These are phyloP conservation scores for Magnolia kwangsiensis DNA, from an alignment of 164 flowering plant species.

Conservation along the genomic window DNA sequence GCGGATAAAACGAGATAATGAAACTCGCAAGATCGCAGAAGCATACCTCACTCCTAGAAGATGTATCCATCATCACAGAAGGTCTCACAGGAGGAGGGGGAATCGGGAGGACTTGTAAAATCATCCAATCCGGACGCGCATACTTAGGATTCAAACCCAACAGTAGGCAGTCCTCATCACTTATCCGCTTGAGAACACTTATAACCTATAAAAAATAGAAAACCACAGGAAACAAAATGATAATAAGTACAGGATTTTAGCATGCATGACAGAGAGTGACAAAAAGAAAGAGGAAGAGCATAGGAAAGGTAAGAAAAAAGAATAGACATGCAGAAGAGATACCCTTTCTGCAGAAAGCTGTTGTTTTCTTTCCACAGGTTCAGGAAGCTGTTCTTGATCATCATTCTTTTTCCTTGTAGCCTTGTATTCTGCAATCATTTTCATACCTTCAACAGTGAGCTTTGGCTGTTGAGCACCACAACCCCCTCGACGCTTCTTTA, in stretches of 20 bases:
- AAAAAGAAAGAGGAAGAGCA: background rate
- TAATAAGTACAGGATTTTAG: background rate
- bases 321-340: conserved; percentile 7
- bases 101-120: conserved; percentile 92
- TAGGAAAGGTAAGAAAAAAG: background rate
- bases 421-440: conserved; percentile 97
- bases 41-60: conserved; percentile 94
- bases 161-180: conserved; percentile 81
- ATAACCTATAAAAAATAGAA: conserved; percentile 56
- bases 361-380: conserved; percentile 97
- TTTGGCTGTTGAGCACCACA: conserved; percentile 99
- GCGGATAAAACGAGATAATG: background rate
- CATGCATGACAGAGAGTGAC: background rate
- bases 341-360: conserved; percentile 93
- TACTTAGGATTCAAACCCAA: conserved; percentile 85
- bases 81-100: conserved; percentile 99
- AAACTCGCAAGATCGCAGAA: background rate
- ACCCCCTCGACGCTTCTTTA: conserved; percentile 84
- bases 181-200: conserved; percentile 82
- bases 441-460: conserved; percentile 93
- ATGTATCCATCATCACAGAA: conserved; percentile 99
- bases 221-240: background rate
- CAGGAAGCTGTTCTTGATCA: conserved; percentile 93
- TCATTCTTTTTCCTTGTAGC: conserved; percentile 79
- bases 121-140: conserved; percentile 99